Base-by-base conservation (phyloP, 2,329 filamentous ascomycete genomes). In the Stachybotrys chlorohalonatus region DNA sequence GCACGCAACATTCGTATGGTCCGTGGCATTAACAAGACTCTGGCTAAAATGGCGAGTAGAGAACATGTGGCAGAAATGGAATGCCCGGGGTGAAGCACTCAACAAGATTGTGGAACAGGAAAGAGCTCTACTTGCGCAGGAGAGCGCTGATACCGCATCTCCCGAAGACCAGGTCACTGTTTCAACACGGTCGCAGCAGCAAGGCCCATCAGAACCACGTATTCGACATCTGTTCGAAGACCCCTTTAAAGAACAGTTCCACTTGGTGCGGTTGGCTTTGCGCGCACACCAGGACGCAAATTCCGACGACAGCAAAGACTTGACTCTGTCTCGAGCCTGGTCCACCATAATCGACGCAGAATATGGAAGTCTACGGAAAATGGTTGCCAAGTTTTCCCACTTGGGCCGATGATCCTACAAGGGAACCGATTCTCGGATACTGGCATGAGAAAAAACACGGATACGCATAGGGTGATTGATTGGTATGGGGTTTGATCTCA, bases 21-120 rank as follows among this genome's bases (percentile, higher is more conserved):
- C 60, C 47, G 58, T 70, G 6, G 60, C 68, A 11, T 46, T 76
- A 5, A 52, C 63, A 1, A 62, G 61, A 24, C 17, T 68, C 0
- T 73, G 70, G 70, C 60, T 60, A 51, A 64, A 66, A 45, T 59
- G 56, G 31, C 62, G 64, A 55, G 58, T 75, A 15, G 64, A 69
- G 6, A 56, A 48, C 8, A 64, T 68, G 47, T 66, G 64, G 62
- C 58, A 60, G 13, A 73, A 80, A 54, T 68, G 71, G 65, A 56
- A 70, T 24, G 76, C 75, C 7, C 65, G 74, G 31, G 70, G 70
- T 2, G 58, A 61, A 30, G 76, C 75, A 6, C 58, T 79, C 53
- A 61, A 71, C 55, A 58, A 69, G 39, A 66, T 80, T 30, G 66
- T 73, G 6, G 64, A 73, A 48, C 59, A 66, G 11, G 77, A 79